Conservation (phyloP, 257 asterid species). For the Sherardia arvensis region DNA sequence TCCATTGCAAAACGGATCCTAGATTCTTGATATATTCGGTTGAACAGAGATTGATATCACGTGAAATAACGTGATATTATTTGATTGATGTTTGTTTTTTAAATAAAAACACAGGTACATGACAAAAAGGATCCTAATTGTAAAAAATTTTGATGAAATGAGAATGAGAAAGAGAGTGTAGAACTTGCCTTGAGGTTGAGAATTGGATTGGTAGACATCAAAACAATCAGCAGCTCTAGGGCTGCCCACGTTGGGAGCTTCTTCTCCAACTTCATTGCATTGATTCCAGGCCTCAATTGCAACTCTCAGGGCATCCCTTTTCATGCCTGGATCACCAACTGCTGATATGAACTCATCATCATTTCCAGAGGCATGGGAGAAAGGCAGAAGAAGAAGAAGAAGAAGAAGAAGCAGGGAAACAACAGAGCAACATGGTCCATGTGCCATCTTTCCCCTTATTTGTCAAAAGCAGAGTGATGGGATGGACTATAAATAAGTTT, state of each 20-base stretch:
- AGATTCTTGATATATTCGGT: too few relatives aligned
- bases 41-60: too few relatives aligned
- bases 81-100: too few relatives aligned
- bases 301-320: conserved; percentile 51
- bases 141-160: neutral
- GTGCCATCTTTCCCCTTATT: conserved; percentile 4
- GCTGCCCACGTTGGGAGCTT: conserved; percentile 75
- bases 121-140: neutral
- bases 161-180: neutral
- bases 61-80: too few relatives aligned
- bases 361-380: conserved; percentile 10
- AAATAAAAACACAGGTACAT: neutral
- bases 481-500: neutral
- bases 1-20: too few relatives aligned
- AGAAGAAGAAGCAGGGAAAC: conserved; percentile 13
- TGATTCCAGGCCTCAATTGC: conserved; percentile 95
- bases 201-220: conserved; percentile 45
- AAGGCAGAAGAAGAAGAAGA: conserved; percentile 11
- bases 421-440: conserved; percentile 7
- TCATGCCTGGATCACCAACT: conserved; percentile 78
- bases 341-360: conserved; percentile 40
- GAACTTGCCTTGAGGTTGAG: conserved; percentile 28
- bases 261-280: conserved; percentile 85
- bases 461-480: neutral
- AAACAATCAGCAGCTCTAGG: conserved; percentile 84